Evolutionary conservation across 176 grass and related monocot genomes (phyloP).

Genomic region (Poa annua): DNA sequence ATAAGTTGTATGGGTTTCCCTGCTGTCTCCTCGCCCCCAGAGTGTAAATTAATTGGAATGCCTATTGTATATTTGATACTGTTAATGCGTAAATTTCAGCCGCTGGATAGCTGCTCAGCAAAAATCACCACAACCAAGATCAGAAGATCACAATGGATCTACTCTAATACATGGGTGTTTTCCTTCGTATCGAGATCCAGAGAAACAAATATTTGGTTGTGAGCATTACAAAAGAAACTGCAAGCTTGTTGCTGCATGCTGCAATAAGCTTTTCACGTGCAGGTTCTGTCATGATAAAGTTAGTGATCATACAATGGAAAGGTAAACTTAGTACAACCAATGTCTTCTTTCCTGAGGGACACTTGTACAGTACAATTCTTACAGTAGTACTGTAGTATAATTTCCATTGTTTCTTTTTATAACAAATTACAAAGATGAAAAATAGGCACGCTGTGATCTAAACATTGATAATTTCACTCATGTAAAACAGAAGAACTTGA

Average conservation of each 20-base stretch:
- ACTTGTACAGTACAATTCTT: constrained; percentile 18
- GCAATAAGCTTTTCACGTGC: constrained; percentile 91
- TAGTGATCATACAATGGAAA: constrained; percentile 88
- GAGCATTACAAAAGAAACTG: constrained; percentile 97
- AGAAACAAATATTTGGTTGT: constrained; percentile 77
- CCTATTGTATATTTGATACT: constrained; percentile 8
- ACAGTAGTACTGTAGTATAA: not conserved
- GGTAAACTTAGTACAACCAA: constrained; percentile 49
- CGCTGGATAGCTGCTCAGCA: constrained; percentile 95
- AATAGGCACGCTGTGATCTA: not conserved
- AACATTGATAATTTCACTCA: not conserved
- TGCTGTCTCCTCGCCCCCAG: no score
- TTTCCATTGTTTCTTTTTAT: not conserved
- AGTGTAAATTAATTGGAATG: constrained; percentile 14
- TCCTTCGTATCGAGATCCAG: constrained; percentile 69
- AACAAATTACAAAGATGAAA: constrained; percentile 3
- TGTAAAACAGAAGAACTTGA: not conserved
- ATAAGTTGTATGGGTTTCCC: not conserved
- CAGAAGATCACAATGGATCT: constrained; percentile 34
- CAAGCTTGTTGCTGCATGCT: constrained; percentile 85
- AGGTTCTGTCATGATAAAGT: constrained; percentile 94
- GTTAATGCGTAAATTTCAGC: constrained; percentile 52
- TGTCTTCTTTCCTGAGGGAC: constrained; percentile 6
- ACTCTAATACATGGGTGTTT: constrained; percentile 48
- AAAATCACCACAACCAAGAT: constrained; percentile 54